These are phyloP conservation scores for Neonothopanus nambi DNA, from an alignment of 1,284 basidiomycete genomes.

Conservation along the genomic window DNA sequence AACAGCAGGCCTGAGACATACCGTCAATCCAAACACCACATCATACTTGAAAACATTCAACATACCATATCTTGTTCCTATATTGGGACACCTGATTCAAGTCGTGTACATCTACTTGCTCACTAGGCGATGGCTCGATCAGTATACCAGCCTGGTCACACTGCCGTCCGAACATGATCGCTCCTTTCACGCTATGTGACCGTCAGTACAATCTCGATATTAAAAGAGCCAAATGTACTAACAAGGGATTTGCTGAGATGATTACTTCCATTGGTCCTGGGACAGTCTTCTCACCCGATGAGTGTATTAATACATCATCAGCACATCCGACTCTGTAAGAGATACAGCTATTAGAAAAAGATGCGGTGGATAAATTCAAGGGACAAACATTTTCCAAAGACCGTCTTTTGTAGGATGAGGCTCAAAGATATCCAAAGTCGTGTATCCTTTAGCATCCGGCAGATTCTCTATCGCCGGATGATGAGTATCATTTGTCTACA, in stretches of 20 bases:
- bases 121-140: conserved; percentile 4
- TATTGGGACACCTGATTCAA: conserved; percentile 3
- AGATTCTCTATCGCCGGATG: conserved; percentile 31
- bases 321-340: conserved; percentile 31
- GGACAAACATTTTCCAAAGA: conserved; percentile 35
- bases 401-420: conserved; percentile 31
- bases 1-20: conserved; percentile 18
- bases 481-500: conserved; percentile 29
- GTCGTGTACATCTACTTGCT: conserved; percentile 8
- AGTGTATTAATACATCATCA: conserved; percentile 42
- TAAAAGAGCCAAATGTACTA: conserved; percentile 4
- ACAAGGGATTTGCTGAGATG: conserved; percentile 33
- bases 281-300: conserved; percentile 41
- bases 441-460: conserved; percentile 31
- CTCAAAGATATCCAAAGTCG: conserved; percentile 32
- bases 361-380: neutral
- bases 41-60: neutral
- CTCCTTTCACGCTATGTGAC: conserved; percentile 5
- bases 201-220: too few relatives aligned
- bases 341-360: neutral
- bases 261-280: conserved; percentile 38
- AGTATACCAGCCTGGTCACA: conserved; percentile 14
- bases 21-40: conserved; percentile 13
- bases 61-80: conserved; percentile 16
- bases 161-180: conserved; percentile 15